A percentile compares a stretch with the other conserved stretches of the same genome.
phyloP scores from a whole-genome alignment of 2,329 filamentous ascomycete genomes.

The Herpotrichia juniperi region DNA sequence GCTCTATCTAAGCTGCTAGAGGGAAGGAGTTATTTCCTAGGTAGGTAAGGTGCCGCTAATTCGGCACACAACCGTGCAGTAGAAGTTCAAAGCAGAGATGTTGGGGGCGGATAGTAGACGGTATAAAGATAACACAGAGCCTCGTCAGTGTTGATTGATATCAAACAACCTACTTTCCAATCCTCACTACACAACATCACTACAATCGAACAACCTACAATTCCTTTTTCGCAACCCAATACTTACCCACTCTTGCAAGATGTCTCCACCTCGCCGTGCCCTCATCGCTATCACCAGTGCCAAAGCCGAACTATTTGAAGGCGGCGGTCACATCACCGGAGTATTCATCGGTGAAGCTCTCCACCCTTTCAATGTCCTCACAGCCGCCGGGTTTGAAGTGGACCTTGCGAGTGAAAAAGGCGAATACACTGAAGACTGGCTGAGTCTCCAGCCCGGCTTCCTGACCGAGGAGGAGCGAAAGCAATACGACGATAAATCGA shows the following conservation, averaged over 20 bases:
- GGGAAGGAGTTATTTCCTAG: no score
- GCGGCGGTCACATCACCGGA: constrained; percentile 42
- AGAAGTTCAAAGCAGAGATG: no score
- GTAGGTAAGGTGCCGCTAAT: no score
- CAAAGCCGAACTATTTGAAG: constrained; percentile 6
- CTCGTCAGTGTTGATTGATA: no score
- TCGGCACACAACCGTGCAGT: no score
- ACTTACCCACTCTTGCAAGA: neutral
- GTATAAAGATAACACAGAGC: no score
- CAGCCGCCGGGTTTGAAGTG: constrained; percentile 54
- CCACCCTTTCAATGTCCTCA: constrained; percentile 56
- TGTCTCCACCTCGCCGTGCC: constrained; percentile 8
- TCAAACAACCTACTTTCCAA: no score
- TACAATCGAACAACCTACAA: no score
- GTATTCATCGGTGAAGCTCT: constrained; percentile 57
- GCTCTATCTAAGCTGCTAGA: no score
- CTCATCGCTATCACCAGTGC: constrained; percentile 8
- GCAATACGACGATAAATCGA: constrained; percentile 48
- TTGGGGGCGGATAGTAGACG: no score
- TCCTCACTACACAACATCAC: no score
- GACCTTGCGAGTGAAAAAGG: constrained; percentile 56
- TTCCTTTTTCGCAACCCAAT: neutral
- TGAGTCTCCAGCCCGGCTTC: constrained; percentile 52
- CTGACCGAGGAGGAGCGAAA: constrained; percentile 48
- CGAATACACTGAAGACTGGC: constrained; percentile 52